Base-by-base conservation (phyloP, 768 basidiomycete genomes). In the Amanita jacksonii region DNA sequence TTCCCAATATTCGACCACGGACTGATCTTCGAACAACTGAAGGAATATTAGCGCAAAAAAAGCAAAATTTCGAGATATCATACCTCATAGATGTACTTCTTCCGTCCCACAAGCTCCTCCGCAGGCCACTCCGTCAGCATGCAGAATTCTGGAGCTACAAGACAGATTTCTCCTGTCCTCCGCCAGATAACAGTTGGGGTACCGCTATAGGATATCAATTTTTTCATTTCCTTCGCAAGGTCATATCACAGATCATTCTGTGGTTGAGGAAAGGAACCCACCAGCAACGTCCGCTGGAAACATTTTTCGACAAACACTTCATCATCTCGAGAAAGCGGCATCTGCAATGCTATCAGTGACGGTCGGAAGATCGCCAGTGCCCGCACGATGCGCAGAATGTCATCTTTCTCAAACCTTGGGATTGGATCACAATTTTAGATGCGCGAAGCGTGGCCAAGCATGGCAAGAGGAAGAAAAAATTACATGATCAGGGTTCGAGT, bases 101-200 rank as follows among this genome's bases (percentile, higher is more conserved):
- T 72, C 35, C 65, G 67, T 19, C 72, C 72, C 23, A 72, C 63
- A 30, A 99, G 71, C 51, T 97, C 91, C 49, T 87, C 83, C 62
- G 83, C 72, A 7, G 78, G 77, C 87, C 90, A 93, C 53, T 85
- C 89, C 7, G 90, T 92, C 49, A 99, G 69, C 74, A 89, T 83
- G 60, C 85, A 88, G 58, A 99, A 98, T 63, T 99, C 96, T 4
- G 90, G 86, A 0, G 92, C 93, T 37, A 92, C 96, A 36, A 96
- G 80, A 57, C 91, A 93, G 19, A 99, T 92, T 65, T 99, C 96
- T 54, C 96, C 96, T 15, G 96, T 99, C 40, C 96, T 75, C 35
- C 96, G 81, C 94, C 94, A 99, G 8, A 94, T 87, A 32, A 93
- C 91, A 1, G 94, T 98, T 2, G 94, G 94, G 22, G 94, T 98